Evolutionary conservation across 208 protist genomes (phyloP).

Genomic region (Trypanosoma scelopori): DNA sequence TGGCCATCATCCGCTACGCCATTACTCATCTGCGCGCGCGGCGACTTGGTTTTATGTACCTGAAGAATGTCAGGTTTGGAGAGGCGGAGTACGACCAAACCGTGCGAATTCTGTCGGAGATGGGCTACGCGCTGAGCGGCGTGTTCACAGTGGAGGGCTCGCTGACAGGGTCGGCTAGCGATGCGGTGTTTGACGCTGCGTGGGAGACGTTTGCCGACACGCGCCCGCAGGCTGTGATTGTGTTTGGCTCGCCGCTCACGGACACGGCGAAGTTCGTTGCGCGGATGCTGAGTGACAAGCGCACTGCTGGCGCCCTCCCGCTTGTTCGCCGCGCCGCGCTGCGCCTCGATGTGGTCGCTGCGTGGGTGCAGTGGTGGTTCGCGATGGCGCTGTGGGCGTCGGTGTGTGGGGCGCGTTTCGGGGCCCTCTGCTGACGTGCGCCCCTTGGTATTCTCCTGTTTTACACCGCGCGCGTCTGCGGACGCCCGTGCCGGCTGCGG

Average conservation of each 20-base stretch:
- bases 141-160: slow-evolving; percentile 25
- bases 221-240: slow-evolving; percentile 24
- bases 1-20: background rate
- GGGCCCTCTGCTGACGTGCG: too few species aligned
- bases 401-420: too few species aligned
- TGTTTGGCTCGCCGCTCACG: slow-evolving; percentile 3
- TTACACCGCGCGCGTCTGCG: too few species aligned
- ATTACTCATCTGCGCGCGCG: too few species aligned
- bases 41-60: too few species aligned
- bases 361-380: too few species aligned
- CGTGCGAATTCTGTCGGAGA: slow-evolving; percentile 13
- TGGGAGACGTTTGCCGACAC: slow-evolving; percentile 20
- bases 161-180: background rate
- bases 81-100: background rate
- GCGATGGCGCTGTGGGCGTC: too few species aligned
- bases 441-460: too few species aligned
- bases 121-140: slow-evolving; percentile 23
- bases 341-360: too few species aligned
- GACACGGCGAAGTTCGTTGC: slow-evolving; percentile 20
- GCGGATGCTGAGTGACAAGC: slow-evolving; percentile 21
- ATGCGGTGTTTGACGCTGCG: slow-evolving; percentile 10
- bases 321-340: slow-evolving; percentile 17
- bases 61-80: too few species aligned
- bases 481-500: too few species aligned
- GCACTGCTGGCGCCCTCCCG: slow-evolving; percentile 9